A percentile compares a stretch with the other conserved stretches of the same genome.
phyloP scores from a whole-genome alignment of 495 filamentous ascomycete genomes.

The Aspergillus sclerotiicarbonarius region DNA sequence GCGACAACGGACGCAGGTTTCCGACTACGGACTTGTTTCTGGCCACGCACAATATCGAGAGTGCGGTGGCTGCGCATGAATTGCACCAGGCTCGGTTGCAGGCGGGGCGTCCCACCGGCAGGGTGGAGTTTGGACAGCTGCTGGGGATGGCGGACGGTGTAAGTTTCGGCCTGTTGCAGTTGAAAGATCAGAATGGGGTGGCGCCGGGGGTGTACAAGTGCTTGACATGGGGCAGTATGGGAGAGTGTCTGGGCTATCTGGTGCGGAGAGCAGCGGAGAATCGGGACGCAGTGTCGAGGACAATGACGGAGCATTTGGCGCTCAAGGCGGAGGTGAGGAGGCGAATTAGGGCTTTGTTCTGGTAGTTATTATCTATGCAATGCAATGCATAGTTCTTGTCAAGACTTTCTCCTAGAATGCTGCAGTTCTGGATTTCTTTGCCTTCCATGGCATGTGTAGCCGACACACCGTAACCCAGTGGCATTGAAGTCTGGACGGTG shows the following conservation, averaged over 20 bases:
- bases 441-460: neutral
- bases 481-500: neutral
- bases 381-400: neutral
- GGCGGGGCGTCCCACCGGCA: constrained; percentile 32
- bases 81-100: constrained; percentile 31
- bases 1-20: constrained; percentile 25
- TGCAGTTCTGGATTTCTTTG: neutral
- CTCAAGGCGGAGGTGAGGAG: constrained; percentile 65
- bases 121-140: constrained; percentile 58
- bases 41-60: constrained; percentile 42
- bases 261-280: constrained; percentile 87
- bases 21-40: constrained; percentile 40
- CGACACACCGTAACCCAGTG: neutral
- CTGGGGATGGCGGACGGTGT: constrained; percentile 95
- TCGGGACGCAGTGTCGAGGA: constrained; percentile 75
- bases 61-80: constrained; percentile 31
- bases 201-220: constrained; percentile 74
- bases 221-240: constrained; percentile 78
- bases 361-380: neutral
- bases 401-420: too few relatives aligned
- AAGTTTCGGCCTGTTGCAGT: constrained; percentile 66
- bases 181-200: constrained; percentile 37
- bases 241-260: constrained; percentile 86
- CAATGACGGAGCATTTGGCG: constrained; percentile 63
- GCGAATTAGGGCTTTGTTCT: constrained; percentile 39